A percentile compares a stretch with the other conserved stretches of the same genome.
phyloP scores from a whole-genome alignment of 2,329 filamentous ascomycete genomes.

The Fusarium chaquense region DNA sequence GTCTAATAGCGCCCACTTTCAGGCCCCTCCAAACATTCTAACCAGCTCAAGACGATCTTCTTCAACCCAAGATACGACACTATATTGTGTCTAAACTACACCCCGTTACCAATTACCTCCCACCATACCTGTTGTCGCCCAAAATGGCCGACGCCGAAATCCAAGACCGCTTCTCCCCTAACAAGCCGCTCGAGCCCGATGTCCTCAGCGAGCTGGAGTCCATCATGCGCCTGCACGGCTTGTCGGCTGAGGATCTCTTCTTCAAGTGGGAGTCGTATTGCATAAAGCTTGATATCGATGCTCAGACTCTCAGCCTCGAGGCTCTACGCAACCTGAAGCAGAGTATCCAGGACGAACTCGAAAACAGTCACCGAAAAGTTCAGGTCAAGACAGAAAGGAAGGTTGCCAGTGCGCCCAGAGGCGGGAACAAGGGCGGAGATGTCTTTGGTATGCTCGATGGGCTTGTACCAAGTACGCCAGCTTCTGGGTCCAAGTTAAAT shows the following conservation, averaged over 20 bases:
- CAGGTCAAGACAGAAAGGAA: conserved; percentile 74
- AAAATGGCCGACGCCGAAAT: conserved; percentile 54
- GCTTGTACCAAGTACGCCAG: conserved; percentile 73
- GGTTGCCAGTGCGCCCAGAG: conserved; percentile 71
- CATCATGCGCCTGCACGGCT: conserved; percentile 84
- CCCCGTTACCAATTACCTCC: background rate
- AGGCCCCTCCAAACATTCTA: conserved; percentile 36
- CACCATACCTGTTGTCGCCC: conserved; percentile 27
- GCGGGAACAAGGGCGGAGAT: conserved; percentile 68
- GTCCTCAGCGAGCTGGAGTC: conserved; percentile 85
- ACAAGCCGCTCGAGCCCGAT: conserved; percentile 74
- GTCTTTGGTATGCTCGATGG: conserved; percentile 88
- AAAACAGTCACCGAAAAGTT: conserved; percentile 76
- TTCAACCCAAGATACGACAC: conserved; percentile 1
- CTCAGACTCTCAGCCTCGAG: conserved; percentile 74
- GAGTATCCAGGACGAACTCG: conserved; percentile 84
- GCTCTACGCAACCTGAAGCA: conserved; percentile 84
- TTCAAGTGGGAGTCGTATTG: conserved; percentile 99
- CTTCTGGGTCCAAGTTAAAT: conserved; percentile 58
- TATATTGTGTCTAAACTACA: background rate
- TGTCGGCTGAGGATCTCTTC: conserved; percentile 87
- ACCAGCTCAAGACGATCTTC: conserved; percentile 20
- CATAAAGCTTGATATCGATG: conserved; percentile 90
- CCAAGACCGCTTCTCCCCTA: conserved; percentile 53
- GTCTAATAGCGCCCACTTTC: conserved; percentile 36